phyloP scores from a whole-genome alignment of 2,329 filamentous ascomycete genomes.

The Pestalotiopsis sp. region DNA sequence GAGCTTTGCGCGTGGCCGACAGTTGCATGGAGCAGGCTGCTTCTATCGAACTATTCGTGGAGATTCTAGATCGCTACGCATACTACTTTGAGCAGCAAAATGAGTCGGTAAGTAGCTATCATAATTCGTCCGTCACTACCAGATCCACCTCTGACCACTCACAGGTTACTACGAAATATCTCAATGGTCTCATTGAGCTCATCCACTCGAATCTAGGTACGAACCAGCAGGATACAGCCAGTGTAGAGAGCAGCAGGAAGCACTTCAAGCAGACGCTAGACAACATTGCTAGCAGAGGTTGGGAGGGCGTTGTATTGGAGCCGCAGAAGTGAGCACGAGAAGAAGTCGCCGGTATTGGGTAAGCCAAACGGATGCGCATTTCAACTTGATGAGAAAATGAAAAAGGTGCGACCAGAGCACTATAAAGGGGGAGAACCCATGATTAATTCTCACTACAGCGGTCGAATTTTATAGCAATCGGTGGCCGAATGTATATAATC shows the following conservation, averaged over 20 bases:
- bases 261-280: conserved; percentile 96
- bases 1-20: conserved; percentile 92
- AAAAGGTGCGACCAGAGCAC: background rate
- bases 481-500: background rate
- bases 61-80: conserved; percentile 96
- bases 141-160: background rate
- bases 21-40: conserved; percentile 99
- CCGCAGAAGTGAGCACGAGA: conserved; percentile 42
- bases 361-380: background rate
- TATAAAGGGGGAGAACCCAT: background rate
- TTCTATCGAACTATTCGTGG: conserved; percentile 96
- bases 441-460: background rate
- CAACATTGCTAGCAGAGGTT: conserved; percentile 88
- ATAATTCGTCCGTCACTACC: background rate
- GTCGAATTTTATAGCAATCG: background rate
- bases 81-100: conserved; percentile 99
- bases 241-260: conserved; percentile 85
- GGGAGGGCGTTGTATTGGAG: conserved; percentile 84
- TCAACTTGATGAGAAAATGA: background rate
- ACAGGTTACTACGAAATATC: conserved; percentile 89
- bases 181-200: conserved; percentile 96
- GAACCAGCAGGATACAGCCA: conserved; percentile 78
- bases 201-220: conserved; percentile 95
- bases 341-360: background rate
- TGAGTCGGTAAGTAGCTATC: conserved; percentile 68